phyloP scores from a whole-genome alignment of 148 eudicot species.

The Cornus suecica region DNA sequence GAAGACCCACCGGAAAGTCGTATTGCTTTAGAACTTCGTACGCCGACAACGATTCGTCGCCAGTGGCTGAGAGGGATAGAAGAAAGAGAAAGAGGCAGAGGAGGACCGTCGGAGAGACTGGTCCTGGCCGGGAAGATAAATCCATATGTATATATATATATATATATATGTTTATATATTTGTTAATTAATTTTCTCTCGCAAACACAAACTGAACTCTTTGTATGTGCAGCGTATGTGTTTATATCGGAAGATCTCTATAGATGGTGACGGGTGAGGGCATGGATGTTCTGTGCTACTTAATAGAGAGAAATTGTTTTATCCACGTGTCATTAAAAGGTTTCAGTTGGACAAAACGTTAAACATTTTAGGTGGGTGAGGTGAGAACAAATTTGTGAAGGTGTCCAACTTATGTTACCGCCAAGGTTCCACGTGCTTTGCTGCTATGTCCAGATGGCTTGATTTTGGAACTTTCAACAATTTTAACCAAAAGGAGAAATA shows the following conservation, averaged over 20 bases:
- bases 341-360: background rate
- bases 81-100: slow-evolving; percentile 1
- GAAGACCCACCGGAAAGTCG: slow-evolving; percentile 54
- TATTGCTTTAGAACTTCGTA: slow-evolving; percentile 45
- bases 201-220: too few relatives aligned
- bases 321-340: too few relatives aligned
- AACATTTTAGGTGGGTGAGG: background rate
- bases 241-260: too few relatives aligned
- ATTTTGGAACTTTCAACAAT: too few relatives aligned
- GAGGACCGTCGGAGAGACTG: background rate
- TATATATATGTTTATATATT: too few relatives aligned
- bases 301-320: too few relatives aligned
- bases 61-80: slow-evolving; percentile 9
- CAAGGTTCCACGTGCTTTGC: background rate
- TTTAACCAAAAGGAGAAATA: too few relatives aligned
- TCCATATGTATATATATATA: too few relatives aligned
- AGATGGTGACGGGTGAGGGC: too few relatives aligned
- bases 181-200: too few relatives aligned
- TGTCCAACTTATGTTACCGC: background rate
- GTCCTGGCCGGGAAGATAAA: background rate
- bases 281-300: background rate
- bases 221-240: too few relatives aligned
- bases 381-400: background rate
- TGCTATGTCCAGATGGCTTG: background rate
- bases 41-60: slow-evolving; percentile 21